Conservation (phyloP, 305 asterid species). For the Ajuga reptans region DNA sequence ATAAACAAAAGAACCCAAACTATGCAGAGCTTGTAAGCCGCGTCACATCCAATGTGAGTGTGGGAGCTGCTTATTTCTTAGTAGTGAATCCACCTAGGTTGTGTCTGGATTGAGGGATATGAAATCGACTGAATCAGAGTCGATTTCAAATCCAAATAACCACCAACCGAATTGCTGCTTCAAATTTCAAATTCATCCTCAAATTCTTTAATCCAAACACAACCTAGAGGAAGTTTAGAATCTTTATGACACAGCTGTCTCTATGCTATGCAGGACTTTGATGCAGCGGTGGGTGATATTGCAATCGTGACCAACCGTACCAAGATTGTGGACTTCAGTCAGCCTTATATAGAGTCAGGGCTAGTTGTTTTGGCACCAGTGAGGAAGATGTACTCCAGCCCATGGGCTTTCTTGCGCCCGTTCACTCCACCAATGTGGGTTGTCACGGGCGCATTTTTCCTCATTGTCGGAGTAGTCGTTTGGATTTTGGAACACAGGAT, state of each 20-base stretch:
- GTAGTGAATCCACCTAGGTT: not conserved
- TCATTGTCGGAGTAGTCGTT: slow-evolving; percentile 52
- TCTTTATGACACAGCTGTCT: not conserved
- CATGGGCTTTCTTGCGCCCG: slow-evolving; percentile 81
- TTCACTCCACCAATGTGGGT: slow-evolving; percentile 66
- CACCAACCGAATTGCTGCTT: too few species aligned
- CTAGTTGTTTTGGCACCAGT: slow-evolving; percentile 60
- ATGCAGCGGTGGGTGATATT: slow-evolving; percentile 82
- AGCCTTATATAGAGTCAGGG: slow-evolving; percentile 77
- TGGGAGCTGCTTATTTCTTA: not conserved
- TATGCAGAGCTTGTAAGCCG: slow-evolving; percentile 47
- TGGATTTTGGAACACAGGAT: slow-evolving; percentile 77
- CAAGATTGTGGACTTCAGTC: slow-evolving; percentile 68
- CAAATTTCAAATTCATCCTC: too few species aligned
- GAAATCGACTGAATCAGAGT: not conserved
- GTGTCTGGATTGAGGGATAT: not conserved
- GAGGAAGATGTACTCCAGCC: slow-evolving; percentile 39
- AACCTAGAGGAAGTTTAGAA: not conserved
- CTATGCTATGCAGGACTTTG: slow-evolving; percentile 45
- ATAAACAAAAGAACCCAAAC: slow-evolving; percentile 61
- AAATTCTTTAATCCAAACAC: not conserved
- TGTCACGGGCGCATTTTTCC: slow-evolving; percentile 50
- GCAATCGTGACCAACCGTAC: slow-evolving; percentile 69
- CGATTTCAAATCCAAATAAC: not conserved
- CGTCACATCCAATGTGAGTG: slow-evolving; percentile 49